Base-by-base conservation (phyloP, 2,329 filamentous ascomycete species). In the Xenosphaeropsis pyriputrescens region DNA sequence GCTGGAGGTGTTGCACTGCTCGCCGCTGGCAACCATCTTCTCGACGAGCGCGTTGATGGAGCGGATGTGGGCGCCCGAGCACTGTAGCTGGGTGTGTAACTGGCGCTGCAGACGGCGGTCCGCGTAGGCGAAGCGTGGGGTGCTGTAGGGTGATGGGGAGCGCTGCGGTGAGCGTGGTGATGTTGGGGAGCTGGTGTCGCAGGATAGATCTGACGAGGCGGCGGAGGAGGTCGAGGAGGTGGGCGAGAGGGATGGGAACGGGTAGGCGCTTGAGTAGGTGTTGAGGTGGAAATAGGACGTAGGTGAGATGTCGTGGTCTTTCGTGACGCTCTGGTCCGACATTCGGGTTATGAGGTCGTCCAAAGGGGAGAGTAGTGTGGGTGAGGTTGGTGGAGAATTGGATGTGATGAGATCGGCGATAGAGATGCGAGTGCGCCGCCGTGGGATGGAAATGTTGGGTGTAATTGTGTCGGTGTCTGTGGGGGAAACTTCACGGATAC, bases 31-130 rank as follows among this genome's bases (percentile, higher is more conserved):
- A 13, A 50, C 43, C 45, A 52, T 49, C 9, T 47, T 41, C 31
- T 48, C 45, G 4, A 52, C 47, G 2, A 52, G 34, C 1, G 41
- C 34, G 14, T 41, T 43, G 39, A 52, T 47, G 36, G 48, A 47
- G 16, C 41, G 41, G 7, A 50, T 37, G 18, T 52, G 48, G 1
- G 31, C 32, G 2, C 18, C 32, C 22, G 42, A 47, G 13, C 18
- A 41, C 36, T 50, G 49, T 11, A 50, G 35, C 22, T 50, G 46
- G 2, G 43, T 43, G 32, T 50, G 50, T 7, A 47, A 34, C 33
- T 52, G 49, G 19, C 47, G 41, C 37, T 48, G 47, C 9, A 47
- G 18, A 9, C 48, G 44, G 15, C 45, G 38, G 32, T 41, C 45
- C 4, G 43, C 39, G 12, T 45, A 34, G 1, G 39, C 41, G 22